Evolutionary conservation across 2,329 filamentous ascomycete genomes (phyloP), one percentile per base, ranked within the genome.

Genomic region (Lachnellula willkommii): DNA sequence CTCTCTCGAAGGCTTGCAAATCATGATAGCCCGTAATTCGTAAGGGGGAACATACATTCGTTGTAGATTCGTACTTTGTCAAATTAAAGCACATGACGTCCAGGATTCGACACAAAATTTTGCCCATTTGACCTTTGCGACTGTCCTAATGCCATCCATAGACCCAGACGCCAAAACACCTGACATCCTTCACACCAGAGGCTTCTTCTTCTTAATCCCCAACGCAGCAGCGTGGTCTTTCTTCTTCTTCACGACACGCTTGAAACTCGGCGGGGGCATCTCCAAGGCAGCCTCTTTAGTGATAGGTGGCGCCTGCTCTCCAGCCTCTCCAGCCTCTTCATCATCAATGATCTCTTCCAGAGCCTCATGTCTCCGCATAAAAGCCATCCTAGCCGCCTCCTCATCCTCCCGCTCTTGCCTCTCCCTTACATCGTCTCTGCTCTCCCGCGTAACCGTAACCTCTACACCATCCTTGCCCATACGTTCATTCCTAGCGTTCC

Each of bases 401-500:
- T 87, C 89, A 66, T 95, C 90, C 70, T 96, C 92, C 65, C 75
- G 79, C 60, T 96, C 91, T 64, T 89, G 81, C 60, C 81, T 75
- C 67, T 82, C 79, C 60, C 79, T 77, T 66, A 87, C 84, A 47
- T 82, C 78, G 50, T 87, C 84, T 47, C 78, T 77, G 4, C 74
- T 68, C n/a, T 68, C 68, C 50, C 75, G 69, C 53, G 79, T 75
- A 1, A 83, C 76, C 3, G 79, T 76, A 20, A 83, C 81, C 55
- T 86, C 83, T 3, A 83, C 76, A 2, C 83, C 84, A 58, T 90
- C 85, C 66, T 84, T 83, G 54, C 84, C 82, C 8, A 86, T 87
- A 61, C 88, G 80, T 71, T 95, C 90, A 50, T 94, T 84, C 60
- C 91, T 79, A 7, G 94, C 94, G 74, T 99, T 99, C 61, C 93